These are phyloP conservation scores for Heritiera littoralis DNA, from an alignment of 345 rosid genomes.

Conservation along the genomic window DNA sequence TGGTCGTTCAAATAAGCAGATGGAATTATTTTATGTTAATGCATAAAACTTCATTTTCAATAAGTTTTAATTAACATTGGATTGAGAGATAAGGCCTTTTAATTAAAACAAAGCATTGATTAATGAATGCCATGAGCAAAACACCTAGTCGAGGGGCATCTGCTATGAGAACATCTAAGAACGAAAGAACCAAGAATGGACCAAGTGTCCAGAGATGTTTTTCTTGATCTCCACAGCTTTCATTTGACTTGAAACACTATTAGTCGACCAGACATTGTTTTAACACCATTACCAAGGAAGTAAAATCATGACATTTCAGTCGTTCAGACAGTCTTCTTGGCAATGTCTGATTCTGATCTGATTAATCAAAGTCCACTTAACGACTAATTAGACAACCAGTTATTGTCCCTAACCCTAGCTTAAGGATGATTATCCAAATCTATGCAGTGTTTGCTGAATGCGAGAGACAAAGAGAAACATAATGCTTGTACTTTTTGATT, in stretches of 20 bases:
- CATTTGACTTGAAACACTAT: slow-evolving; percentile 25
- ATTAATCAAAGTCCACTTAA: background rate
- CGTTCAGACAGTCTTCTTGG: background rate
- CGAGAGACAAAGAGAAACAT: slow-evolving; percentile 9
- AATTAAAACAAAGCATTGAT: slow-evolving; percentile 10
- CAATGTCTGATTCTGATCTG: background rate
- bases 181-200: background rate
- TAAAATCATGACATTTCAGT: slow-evolving; percentile 22
- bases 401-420: background rate
- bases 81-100: too few species aligned
- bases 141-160: slow-evolving; percentile 64
- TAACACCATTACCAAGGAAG: slow-evolving; percentile 41
- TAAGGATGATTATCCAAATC: slow-evolving; percentile 24
- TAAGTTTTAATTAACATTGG: too few species aligned
- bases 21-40: too few species aligned
- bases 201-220: slow-evolving; percentile 21
- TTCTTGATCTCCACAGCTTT: slow-evolving; percentile 26
- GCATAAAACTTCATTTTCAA: too few species aligned
- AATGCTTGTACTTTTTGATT: slow-evolving; percentile 21
- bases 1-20: background rate
- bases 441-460: slow-evolving; percentile 29
- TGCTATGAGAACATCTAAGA: slow-evolving; percentile 18
- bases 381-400: background rate
- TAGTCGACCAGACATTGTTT: background rate
- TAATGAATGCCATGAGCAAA: background rate